Evolutionary conservation across 2,329 filamentous ascomycete species (phyloP).

Genomic region (Trichoderma simmonsii): DNA sequence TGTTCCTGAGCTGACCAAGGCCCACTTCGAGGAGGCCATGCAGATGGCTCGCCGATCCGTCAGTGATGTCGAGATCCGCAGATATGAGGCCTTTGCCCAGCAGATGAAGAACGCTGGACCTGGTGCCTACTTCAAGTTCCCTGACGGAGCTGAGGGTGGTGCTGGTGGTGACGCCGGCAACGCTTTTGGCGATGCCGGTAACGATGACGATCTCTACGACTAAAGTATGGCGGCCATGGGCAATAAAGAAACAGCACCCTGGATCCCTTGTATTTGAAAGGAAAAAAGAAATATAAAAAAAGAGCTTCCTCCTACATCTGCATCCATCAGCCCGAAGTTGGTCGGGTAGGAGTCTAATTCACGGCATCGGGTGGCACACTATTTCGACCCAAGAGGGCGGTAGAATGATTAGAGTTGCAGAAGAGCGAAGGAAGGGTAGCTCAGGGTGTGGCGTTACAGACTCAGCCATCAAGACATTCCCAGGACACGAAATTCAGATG

Average conservation of each 20-base stretch:
- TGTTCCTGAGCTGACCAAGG: conserved; percentile 91
- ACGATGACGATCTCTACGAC: conserved; percentile 96
- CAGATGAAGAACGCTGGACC: conserved; percentile 98
- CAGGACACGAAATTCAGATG: conserved; percentile 4
- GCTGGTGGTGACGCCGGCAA: conserved; percentile 54
- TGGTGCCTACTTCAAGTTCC: conserved; percentile 98
- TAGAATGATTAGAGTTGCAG: conserved; percentile 30
- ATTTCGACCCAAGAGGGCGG: conserved; percentile 35
- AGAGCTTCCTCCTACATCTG: conserved; percentile 37
- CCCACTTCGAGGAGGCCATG: conserved; percentile 99
- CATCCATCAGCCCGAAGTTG: conserved; percentile 24
- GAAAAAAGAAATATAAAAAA: not conserved
- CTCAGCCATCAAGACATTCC: conserved; percentile 10
- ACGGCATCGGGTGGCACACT: conserved; percentile 26
- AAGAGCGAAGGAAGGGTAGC: not conserved
- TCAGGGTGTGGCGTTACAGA: conserved; percentile 18
- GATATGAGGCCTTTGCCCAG: conserved; percentile 97
- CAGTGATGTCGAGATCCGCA: conserved; percentile 92
- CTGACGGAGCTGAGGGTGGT: conserved; percentile 65
- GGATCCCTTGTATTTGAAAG: conserved; percentile 46
- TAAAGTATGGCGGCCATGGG: conserved; percentile 48
- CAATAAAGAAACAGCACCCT: conserved; percentile 8
- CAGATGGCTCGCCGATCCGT: conserved; percentile 89
- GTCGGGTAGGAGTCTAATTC: conserved; percentile 24
- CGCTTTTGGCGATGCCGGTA: conserved; percentile 79